These are phyloP conservation scores for Sonneratia caseolaris DNA, from an alignment of 345 rosid genomes.

Conservation along the genomic window DNA sequence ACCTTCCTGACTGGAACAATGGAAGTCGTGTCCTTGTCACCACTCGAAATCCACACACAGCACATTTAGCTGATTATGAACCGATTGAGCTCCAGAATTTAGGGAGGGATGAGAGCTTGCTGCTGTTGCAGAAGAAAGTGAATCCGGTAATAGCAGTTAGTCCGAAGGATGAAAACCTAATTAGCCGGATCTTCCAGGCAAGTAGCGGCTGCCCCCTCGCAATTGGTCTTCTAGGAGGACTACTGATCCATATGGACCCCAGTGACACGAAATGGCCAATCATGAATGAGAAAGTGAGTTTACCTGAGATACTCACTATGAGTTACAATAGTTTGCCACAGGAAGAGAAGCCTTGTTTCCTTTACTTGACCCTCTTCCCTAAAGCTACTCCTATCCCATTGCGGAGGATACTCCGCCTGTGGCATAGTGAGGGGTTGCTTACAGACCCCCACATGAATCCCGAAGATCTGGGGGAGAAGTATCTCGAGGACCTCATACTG, in stretches of 20 bases:
- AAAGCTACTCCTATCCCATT: too few species aligned
- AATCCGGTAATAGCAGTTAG: too few species aligned
- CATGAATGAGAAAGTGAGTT: too few species aligned
- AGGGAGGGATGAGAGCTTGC: neutral
- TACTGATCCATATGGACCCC: neutral
- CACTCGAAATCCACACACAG: neutral
- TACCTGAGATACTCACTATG: too few species aligned
- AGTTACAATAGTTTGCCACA: too few species aligned
- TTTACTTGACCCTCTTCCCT: too few species aligned
- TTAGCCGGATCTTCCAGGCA: too few species aligned
- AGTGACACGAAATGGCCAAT: neutral
- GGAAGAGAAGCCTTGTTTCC: too few species aligned
- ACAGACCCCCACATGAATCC: neutral
- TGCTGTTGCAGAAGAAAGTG: neutral
- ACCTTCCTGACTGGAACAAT: neutral
- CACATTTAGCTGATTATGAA: neutral
- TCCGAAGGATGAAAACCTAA: too few species aligned
- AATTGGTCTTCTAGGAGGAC: neutral
- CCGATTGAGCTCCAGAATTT: neutral
- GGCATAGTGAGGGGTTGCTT: neutral
- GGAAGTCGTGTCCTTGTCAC: conserved; percentile 8
- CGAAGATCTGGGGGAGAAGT: conserved; percentile 7
- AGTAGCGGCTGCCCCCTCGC: too few species aligned
- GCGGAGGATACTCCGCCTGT: too few species aligned
- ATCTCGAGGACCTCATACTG: conserved; percentile 9